Conservation (phyloP, 1,284 basidiomycete species). For the Malassezia vespertilionis region DNA sequence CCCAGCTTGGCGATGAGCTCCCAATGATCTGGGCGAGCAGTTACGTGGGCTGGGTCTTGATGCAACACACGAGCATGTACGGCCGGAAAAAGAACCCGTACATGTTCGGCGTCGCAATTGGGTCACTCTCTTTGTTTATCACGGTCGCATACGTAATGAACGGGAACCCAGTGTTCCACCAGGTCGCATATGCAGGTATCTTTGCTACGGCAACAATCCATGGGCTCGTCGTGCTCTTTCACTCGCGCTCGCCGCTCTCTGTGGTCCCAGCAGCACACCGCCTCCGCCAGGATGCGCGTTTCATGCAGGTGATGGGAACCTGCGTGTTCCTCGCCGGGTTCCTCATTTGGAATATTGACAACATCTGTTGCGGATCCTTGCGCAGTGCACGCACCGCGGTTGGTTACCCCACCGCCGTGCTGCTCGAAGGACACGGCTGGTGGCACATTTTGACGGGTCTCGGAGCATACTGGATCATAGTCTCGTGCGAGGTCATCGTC, state of each 20-base stretch:
- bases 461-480: constrained; percentile 50
- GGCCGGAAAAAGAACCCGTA: constrained; percentile 9
- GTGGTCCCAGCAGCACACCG: constrained; percentile 8
- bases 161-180: constrained; percentile 53
- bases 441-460: constrained; percentile 53
- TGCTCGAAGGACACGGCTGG: constrained; percentile 46
- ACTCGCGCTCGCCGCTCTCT: constrained; percentile 18
- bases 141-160: constrained; percentile 48
- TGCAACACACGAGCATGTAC: constrained; percentile 25
- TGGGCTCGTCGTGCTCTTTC: constrained; percentile 36
- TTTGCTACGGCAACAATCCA: constrained; percentile 42
- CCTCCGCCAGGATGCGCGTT: constrained; percentile 14
- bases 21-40: constrained; percentile 46
- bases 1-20: constrained; percentile 44
- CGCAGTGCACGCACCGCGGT: constrained; percentile 20
- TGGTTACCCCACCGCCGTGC: constrained; percentile 29
- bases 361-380: constrained; percentile 50
- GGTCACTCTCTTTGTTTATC: constrained; percentile 23
- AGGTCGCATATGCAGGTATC: constrained; percentile 51
- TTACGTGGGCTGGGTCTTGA: constrained; percentile 31
- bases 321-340: constrained; percentile 49
- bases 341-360: constrained; percentile 53
- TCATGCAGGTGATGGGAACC: constrained; percentile 18
- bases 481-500: constrained; percentile 24
- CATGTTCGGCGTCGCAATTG: constrained; percentile 20